These are phyloP conservation scores for Lepidium africanum DNA, from an alignment of 345 rosid genomes.

Conservation along the genomic window DNA sequence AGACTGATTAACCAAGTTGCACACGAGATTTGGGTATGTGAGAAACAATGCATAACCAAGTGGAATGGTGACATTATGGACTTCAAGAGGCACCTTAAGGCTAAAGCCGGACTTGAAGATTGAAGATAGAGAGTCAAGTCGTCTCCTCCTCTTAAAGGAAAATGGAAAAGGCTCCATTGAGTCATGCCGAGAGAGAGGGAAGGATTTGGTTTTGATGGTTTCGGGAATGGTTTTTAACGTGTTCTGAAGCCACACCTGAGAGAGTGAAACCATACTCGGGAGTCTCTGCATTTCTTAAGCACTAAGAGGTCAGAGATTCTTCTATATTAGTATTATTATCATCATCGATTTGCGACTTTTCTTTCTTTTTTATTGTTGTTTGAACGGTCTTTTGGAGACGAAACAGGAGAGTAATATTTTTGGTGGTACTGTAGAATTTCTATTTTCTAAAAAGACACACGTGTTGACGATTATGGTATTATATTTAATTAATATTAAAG, in stretches of 20 bases:
- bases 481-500: neutral
- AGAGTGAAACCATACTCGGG: neutral
- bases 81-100: slow-evolving; percentile 66
- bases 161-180: neutral
- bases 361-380: neutral
- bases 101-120: slow-evolving; percentile 55
- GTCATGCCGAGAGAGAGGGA: slow-evolving; percentile 2
- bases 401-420: slow-evolving; percentile 8
- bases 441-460: neutral
- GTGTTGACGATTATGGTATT: slow-evolving; percentile 16
- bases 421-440: slow-evolving; percentile 16
- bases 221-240: slow-evolving; percentile 18
- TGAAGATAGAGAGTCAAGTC: neutral
- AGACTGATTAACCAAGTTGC: slow-evolving; percentile 91
- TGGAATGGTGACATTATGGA: slow-evolving; percentile 90
- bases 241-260: slow-evolving; percentile 17
- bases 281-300: slow-evolving; percentile 17
- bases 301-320: slow-evolving; percentile 18
- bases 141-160: slow-evolving; percentile 9
- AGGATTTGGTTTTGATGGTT: neutral
- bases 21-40: slow-evolving; percentile 82
- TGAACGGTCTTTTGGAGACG: neutral
- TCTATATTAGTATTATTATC: slow-evolving; percentile 6
- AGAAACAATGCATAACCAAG: slow-evolving; percentile 55
- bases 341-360: neutral